Base-by-base conservation (phyloP, 2,329 filamentous ascomycete genomes). In the Ceratocystis papillata region DNA sequence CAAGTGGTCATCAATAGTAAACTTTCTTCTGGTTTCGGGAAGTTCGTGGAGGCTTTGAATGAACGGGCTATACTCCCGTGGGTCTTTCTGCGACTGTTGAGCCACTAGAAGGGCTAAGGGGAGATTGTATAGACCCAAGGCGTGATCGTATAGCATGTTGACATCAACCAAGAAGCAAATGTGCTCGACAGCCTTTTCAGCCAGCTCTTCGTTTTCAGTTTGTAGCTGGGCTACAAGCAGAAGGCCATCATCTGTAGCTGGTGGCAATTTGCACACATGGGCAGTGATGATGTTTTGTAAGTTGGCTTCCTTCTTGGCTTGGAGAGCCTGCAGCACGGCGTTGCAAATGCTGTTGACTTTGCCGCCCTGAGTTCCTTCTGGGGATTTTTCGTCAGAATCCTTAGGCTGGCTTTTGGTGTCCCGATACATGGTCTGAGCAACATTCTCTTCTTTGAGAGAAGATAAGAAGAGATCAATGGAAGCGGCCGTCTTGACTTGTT, bases 81-180 rank as follows among this genome's bases (percentile, higher is more conserved):
- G 94, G 71, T 99, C 94, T 73, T 93, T 90, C 75, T 99, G 94
- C 0, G 92, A 94, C 73, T 96, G 92, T 73, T 99, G 94, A 0
- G 94, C 94, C 12, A 99, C 89, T 5, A 96, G 80, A 10, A 99
- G 80, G 2, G 93, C 87, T 6, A 99, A 83, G 10, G 96, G 90
- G 2, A 99, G 83, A 72, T 97, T 87, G 73, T 99, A 99, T 1
- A 97, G 79, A 0, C 92, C 92, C 1, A 99, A 80, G 0, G 94
- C 89, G 68, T 92, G 87, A 69, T 96, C 90, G 72, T 96, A 99
- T 0, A 99, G 83, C 48, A 86, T 86, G 74, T 96, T 95, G 59
- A 95, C 88, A 75, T 99, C 94, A 0, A 92, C 90, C 53, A 99
- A 81, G 79, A 99, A 99, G 79, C 91, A 97, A 68, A 99, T 96